These are phyloP conservation scores for Arctium minus DNA, from an alignment of 129 eudicot species.

Conservation along the genomic window DNA sequence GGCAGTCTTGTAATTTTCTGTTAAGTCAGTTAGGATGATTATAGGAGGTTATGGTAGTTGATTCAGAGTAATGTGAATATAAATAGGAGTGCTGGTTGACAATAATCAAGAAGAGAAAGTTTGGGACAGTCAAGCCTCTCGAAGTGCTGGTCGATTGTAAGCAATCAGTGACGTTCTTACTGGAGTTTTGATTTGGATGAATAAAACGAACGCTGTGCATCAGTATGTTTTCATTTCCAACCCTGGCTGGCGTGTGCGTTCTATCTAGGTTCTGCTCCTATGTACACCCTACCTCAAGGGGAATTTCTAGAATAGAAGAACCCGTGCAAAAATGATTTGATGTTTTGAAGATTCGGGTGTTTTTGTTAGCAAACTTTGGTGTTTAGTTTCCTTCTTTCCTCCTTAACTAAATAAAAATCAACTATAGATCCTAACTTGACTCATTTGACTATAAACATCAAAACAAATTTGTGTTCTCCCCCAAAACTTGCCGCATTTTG, in stretches of 20 bases:
- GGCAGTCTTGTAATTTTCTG: not conserved
- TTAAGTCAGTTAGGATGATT: not conserved
- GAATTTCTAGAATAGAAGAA: not conserved
- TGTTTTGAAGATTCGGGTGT: not conserved
- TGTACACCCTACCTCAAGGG: not conserved
- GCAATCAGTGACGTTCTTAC: not conserved
- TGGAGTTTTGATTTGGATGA: not conserved
- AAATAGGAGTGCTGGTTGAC: not conserved
- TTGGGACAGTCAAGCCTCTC: not conserved
- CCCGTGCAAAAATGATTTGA: not conserved
- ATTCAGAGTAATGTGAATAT: not conserved
- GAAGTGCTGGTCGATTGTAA: no score
- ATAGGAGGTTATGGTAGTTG: not conserved
- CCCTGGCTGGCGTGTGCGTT: not conserved
- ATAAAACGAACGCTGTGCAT: not conserved
- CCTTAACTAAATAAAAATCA: not conserved
- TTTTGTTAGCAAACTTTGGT: not conserved
- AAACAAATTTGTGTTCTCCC: not conserved
- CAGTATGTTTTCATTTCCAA: not conserved
- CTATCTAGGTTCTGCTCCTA: not conserved
- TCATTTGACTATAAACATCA: not conserved
- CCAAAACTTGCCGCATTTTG: not conserved
- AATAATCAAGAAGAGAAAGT: not conserved
- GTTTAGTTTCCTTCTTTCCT: not conserved
- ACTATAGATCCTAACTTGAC: not conserved